Evolutionary conservation across 2,329 filamentous ascomycete genomes (phyloP), one percentile per base, ranked within the genome.

Genomic region (Aspergillus novofumigatus): DNA sequence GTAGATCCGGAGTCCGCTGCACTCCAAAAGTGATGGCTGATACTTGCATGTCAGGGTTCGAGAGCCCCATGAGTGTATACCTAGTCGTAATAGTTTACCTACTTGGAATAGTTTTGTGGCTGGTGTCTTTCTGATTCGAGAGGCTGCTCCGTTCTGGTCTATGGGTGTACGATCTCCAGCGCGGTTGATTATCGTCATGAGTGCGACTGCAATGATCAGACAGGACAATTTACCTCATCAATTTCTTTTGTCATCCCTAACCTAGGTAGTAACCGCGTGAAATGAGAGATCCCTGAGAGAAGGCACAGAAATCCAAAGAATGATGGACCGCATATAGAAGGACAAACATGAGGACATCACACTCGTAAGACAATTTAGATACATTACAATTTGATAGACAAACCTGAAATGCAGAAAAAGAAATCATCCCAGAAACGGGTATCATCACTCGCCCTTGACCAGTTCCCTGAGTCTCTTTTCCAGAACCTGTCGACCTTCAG

Each of bases 381-480:
- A 38, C 14, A 38, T 38, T 38, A 38, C 32, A 38, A 38, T 17
- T 14, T 17, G 25, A 20, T 25, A 21, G 7, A 5, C 21, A 44
- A 44, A 17, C 14, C 14, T 17, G 14, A 35, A 38, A 38, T 38
- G 14, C 14, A 38, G 14, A 17, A 38, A 38, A 17, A 17, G 32
- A 7, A 17, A 38, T 14, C 29, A 11, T 6, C 29, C 4, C 11
- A 32, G 28, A 38, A 7, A 17, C 14, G 14, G 17, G 14, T 38
- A 47, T 41, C 20, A 38, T 58, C 52, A 53, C 56, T 66, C 44
- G 55, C 51, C 58, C 53, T 59, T 62, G 47, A 93, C 83, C 61
- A 97, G 70, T 69, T 92, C 80, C 61, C 78, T 82, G 66, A 97
- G 75, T 65, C 91, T 84, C 79, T 88, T 89, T 78, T 96, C 92